These are phyloP conservation scores for Allium cepa DNA, from an alignment of 106 monocot species.

Conservation along the genomic window DNA sequence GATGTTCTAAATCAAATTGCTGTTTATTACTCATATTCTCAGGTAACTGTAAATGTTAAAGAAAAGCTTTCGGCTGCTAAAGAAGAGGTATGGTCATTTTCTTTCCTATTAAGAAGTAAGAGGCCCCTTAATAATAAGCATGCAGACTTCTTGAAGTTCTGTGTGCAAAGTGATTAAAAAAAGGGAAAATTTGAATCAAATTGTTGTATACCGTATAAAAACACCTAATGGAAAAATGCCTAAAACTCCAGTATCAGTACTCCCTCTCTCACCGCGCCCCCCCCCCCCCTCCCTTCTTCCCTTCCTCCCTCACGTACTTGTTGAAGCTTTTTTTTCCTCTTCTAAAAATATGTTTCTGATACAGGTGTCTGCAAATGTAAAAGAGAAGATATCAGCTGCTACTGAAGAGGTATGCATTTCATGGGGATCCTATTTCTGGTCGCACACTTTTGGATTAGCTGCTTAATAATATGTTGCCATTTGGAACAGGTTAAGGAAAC, in stretches of 20 bases:
- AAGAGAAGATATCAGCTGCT: constrained; percentile 59
- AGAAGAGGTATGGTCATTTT: constrained; percentile 48
- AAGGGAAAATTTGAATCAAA: too few species aligned
- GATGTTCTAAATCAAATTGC: neutral
- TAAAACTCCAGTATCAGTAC: too few species aligned
- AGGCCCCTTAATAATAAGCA: too few species aligned
- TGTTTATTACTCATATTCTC: neutral
- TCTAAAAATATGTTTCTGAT: too few species aligned
- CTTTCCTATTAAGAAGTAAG: neutral
- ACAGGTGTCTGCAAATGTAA: constrained; percentile 54
- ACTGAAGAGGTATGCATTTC: constrained; percentile 52
- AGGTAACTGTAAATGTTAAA: constrained; percentile 59
- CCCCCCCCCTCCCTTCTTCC: too few species aligned
- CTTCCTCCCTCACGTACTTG: too few species aligned
- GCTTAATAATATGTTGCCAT: constrained; percentile 2
- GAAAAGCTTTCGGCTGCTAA: constrained; percentile 61
- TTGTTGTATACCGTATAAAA: too few species aligned
- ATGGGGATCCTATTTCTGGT: constrained; percentile 41
- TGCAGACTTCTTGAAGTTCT: too few species aligned
- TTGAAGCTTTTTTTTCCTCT: too few species aligned
- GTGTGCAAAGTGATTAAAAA: neutral
- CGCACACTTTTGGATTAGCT: neutral
- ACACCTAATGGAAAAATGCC: too few species aligned
- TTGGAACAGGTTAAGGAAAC: constrained; percentile 59
- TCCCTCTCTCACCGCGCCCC: too few species aligned